Percentiles rank a stretch among this genome's conserved stretches.
phyloP scores from a whole-genome alignment of 2,329 filamentous ascomycete species.

The Pestalotiopsis sp. region DNA sequence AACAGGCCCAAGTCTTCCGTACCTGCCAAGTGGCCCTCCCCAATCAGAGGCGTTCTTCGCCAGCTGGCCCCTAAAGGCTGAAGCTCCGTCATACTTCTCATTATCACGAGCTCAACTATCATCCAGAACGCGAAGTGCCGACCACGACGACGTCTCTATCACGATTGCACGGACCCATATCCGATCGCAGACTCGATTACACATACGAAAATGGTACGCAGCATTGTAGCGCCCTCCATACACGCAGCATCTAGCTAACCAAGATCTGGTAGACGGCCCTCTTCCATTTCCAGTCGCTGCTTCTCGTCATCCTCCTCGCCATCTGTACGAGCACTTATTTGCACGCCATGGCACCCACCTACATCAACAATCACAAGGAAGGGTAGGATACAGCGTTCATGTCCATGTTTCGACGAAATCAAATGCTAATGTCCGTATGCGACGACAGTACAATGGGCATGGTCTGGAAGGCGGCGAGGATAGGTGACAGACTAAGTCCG shows the following conservation, averaged over 20 bases:
- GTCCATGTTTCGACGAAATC: background rate
- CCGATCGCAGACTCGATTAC: background rate
- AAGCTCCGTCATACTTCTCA: background rate
- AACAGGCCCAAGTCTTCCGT: background rate
- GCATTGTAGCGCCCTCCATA: background rate
- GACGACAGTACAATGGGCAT: constrained; percentile 70
- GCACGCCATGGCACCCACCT: constrained; percentile 84
- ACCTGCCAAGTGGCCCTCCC: background rate
- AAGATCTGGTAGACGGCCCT: constrained; percentile 74
- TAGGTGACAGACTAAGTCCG: constrained; percentile 91
- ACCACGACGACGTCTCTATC: background rate
- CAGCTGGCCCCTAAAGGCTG: constrained; percentile 2
- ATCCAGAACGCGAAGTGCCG: background rate
- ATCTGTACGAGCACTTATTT: constrained; percentile 96
- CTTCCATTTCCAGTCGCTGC: constrained; percentile 97
- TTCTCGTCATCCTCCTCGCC: constrained; percentile 90
- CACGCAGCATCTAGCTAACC: constrained; percentile 1
- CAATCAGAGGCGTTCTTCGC: constrained; percentile 1
- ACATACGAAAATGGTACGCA: background rate
- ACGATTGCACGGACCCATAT: background rate
- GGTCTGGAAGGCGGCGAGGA: constrained; percentile 93
- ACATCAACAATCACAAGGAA: constrained; percentile 92
- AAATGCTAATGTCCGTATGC: background rate
- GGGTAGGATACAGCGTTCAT: constrained; percentile 60
- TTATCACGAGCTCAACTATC: background rate